Evolutionary conservation across 108 stramenopile genomes (phyloP).

Genomic region (Pseudonitzschia delicatissima): DNA sequence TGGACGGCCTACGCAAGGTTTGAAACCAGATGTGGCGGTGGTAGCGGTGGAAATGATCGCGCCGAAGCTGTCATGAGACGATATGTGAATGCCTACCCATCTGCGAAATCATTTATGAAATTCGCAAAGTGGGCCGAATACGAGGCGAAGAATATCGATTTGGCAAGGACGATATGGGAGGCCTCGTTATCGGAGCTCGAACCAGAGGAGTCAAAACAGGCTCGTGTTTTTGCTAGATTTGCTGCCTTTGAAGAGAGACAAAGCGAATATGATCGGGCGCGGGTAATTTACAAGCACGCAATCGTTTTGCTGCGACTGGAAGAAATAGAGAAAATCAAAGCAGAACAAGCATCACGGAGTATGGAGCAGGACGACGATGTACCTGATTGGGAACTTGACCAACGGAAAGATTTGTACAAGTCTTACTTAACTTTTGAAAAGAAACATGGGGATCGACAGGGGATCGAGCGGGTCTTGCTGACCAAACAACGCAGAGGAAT

Average conservation of each 20-base stretch:
- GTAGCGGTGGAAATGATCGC: constrained; percentile 42
- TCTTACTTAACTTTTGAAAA: constrained; percentile 97
- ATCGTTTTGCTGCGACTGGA: constrained; percentile 77
- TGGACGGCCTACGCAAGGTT: constrained; percentile 95
- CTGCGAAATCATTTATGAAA: constrained; percentile 82
- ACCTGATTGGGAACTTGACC: constrained; percentile 63
- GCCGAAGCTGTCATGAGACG: constrained; percentile 80
- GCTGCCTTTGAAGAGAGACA: constrained; percentile 92
- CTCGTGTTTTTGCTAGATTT: constrained; percentile 80
- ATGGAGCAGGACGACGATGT: constrained; percentile 48
- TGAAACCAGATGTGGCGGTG: constrained; percentile 85
- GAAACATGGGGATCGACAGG: constrained; percentile 91
- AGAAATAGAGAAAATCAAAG: constrained; percentile 26
- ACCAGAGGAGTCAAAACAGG: constrained; percentile 81
- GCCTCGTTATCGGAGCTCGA: constrained; percentile 90
- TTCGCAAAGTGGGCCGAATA: constrained; percentile 99
- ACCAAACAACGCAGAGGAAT: constrained; percentile 85
- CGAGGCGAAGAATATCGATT: constrained; percentile 84
- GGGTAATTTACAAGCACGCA: constrained; percentile 97
- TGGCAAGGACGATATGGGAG: constrained; percentile 95
- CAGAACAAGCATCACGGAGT: constrained; percentile 9
- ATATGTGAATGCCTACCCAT: constrained; percentile 94
- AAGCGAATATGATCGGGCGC: constrained; percentile 95
- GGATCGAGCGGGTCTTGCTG: constrained; percentile 88
- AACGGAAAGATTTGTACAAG: constrained; percentile 89